Evolutionary conservation across 345 rosid genomes (phyloP).

Genomic region (Tarenaya hassleriana): DNA sequence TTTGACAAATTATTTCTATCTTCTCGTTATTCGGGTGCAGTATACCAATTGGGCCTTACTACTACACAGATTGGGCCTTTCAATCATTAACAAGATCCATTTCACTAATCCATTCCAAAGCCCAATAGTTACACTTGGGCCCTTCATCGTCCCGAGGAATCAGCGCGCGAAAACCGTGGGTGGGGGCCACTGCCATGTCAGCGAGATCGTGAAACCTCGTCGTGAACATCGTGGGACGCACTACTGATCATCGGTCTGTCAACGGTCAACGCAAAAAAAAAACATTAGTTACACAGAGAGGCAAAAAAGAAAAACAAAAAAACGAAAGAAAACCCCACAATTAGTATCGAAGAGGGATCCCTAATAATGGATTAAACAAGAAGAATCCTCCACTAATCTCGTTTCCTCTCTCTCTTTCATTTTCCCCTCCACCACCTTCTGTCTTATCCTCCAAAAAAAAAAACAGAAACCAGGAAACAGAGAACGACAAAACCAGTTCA

Average conservation of each 20-base stretch:
- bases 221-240: constrained; percentile 29
- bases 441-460: not conserved
- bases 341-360: constrained; percentile 19
- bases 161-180: too few relatives aligned
- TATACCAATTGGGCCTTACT: too few relatives aligned
- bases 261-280: constrained; percentile 21
- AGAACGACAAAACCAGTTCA: not conserved
- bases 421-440: constrained; percentile 1
- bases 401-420: constrained; percentile 12
- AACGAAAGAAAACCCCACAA: constrained; percentile 11
- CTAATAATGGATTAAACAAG: constrained; percentile 28
- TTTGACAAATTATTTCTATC: too few relatives aligned
- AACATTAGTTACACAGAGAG: too few relatives aligned
- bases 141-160: too few relatives aligned
- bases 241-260: constrained; percentile 16
- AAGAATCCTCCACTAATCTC: constrained; percentile 18
- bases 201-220: too few relatives aligned
- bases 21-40: too few relatives aligned
- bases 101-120: too few relatives aligned
- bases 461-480: not conserved
- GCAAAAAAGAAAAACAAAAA: constrained; percentile 2
- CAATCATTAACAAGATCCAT: too few relatives aligned
- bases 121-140: too few relatives aligned
- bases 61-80: too few relatives aligned
- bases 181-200: too few relatives aligned